Conservation (phyloP, 169 alveolate species). For the Plasmodium ovale region DNA sequence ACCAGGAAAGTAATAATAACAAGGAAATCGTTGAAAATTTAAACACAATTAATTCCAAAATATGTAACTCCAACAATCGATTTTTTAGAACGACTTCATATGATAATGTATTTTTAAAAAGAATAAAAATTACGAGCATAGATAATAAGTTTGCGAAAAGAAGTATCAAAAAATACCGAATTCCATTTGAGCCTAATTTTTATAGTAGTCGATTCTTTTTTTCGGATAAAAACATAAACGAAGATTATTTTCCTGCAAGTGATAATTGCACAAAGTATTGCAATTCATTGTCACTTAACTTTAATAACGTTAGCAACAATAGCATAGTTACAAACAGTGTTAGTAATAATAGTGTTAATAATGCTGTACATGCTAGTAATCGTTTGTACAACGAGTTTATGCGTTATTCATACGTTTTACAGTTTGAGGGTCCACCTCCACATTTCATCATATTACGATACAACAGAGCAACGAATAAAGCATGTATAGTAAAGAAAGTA, state of each 20-base stretch:
- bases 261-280: slow-evolving; percentile 23
- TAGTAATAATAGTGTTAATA: not conserved
- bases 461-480: slow-evolving; percentile 25
- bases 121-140: slow-evolving; percentile 32
- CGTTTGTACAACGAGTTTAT: not conserved
- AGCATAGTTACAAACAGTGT: too few relatives aligned
- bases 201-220: slow-evolving; percentile 56
- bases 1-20: not conserved
- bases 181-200: slow-evolving; percentile 76
- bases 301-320: slow-evolving; percentile 11
- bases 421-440: slow-evolving; percentile 75
- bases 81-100: slow-evolving; percentile 24
- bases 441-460: slow-evolving; percentile 47
- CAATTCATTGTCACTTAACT: slow-evolving; percentile 22
- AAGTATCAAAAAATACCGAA: slow-evolving; percentile 36
- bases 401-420: slow-evolving; percentile 35
- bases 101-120: slow-evolving; percentile 51
- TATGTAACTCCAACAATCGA: slow-evolving; percentile 9
- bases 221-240: slow-evolving; percentile 55
- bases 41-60: slow-evolving; percentile 1
- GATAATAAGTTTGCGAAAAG: slow-evolving; percentile 22
- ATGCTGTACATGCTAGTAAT: not conserved
- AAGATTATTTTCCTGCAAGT: not conserved
- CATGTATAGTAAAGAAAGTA: slow-evolving; percentile 32
- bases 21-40: slow-evolving; percentile 16